Evolutionary conservation across 495 filamentous ascomycete species (phyloP).

Genomic region (Penicillium longicatenatum): DNA sequence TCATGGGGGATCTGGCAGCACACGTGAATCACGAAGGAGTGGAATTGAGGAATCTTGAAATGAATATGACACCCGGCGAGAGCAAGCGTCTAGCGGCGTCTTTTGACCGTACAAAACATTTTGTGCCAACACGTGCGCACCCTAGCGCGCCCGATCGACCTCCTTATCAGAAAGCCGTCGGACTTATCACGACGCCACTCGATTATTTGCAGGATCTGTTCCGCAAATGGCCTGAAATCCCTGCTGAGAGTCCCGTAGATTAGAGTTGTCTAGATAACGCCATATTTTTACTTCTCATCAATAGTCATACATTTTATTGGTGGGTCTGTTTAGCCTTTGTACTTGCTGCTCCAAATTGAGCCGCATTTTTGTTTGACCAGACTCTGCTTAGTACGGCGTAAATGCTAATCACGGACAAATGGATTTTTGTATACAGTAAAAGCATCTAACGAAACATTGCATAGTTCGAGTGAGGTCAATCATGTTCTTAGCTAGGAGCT

Average conservation of each 20-base stretch:
- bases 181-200: constrained; percentile 33
- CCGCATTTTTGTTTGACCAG: too few relatives aligned
- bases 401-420: too few relatives aligned
- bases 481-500: too few relatives aligned
- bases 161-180: constrained; percentile 30
- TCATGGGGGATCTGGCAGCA: constrained; percentile 52
- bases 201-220: constrained; percentile 38
- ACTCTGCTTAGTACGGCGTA: too few relatives aligned
- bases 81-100: constrained; percentile 49
- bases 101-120: constrained; percentile 61
- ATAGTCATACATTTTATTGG: too few relatives aligned
- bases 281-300: too few relatives aligned
- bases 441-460: too few relatives aligned
- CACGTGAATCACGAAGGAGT: constrained; percentile 63
- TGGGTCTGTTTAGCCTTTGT: too few relatives aligned
- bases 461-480: too few relatives aligned
- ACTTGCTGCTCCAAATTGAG: too few relatives aligned
- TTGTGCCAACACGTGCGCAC: constrained; percentile 61
- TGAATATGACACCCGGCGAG: constrained; percentile 36
- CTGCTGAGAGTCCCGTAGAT: constrained; percentile 3
- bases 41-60: constrained; percentile 57
- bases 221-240: constrained; percentile 30
- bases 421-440: too few relatives aligned
- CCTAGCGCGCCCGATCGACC: constrained; percentile 38
- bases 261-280: neutral